phyloP scores from a whole-genome alignment of 495 filamentous ascomycete genomes.

The Bombardia bombarda region DNA sequence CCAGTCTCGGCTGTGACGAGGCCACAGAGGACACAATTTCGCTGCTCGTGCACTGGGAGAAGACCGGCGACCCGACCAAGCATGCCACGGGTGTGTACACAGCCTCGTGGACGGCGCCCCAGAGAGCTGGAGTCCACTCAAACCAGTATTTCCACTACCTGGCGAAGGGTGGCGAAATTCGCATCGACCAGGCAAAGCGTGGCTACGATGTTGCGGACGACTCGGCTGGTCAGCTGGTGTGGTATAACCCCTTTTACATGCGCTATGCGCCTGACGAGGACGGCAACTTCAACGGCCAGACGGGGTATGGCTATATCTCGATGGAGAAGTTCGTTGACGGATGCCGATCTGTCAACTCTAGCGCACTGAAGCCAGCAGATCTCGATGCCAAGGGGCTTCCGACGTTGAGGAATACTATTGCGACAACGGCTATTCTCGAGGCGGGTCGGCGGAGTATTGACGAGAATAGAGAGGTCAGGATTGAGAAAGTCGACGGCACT shows the following conservation, averaged over 20 bases:
- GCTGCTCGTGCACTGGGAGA: constrained; percentile 78
- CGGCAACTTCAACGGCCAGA: constrained; percentile 87
- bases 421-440: constrained; percentile 83
- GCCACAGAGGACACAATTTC: constrained; percentile 92
- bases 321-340: constrained; percentile 96
- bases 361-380: constrained; percentile 58
- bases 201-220: constrained; percentile 93
- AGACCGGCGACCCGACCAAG: constrained; percentile 56
- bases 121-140: constrained; percentile 83
- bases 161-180: constrained; percentile 73
- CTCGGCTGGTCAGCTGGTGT: constrained; percentile 54
- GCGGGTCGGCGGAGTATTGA: constrained; percentile 76
- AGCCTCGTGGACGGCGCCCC: constrained; percentile 88
- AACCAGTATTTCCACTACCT: constrained; percentile 97
- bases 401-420: constrained; percentile 81
- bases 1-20: constrained; percentile 67
- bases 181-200: constrained; percentile 87
- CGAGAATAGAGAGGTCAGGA: constrained; percentile 68
- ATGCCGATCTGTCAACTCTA: constrained; percentile 67
- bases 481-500: constrained; percentile 51
- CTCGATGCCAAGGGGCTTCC: constrained; percentile 75
- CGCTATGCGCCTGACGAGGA: constrained; percentile 90
- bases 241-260: constrained; percentile 98
- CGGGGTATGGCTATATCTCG: constrained; percentile 85
- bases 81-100: constrained; percentile 88